Conservation (phyloP, 371 early-diverging fungal species). For the Rhizomucor pusillus region DNA sequence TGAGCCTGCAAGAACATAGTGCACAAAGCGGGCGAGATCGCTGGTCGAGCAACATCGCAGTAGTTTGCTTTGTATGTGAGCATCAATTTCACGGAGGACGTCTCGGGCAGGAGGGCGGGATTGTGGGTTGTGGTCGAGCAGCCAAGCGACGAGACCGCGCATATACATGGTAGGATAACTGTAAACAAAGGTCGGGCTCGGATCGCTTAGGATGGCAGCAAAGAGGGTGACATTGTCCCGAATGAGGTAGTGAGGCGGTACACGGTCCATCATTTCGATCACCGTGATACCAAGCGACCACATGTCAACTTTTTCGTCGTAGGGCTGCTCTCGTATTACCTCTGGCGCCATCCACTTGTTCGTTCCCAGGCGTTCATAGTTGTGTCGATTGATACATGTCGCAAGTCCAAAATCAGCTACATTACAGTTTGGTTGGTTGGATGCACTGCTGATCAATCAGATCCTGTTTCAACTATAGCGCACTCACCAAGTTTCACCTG, state of each 20-base stretch:
- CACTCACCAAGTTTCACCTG: constrained; percentile 97
- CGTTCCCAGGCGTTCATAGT: constrained; percentile 92
- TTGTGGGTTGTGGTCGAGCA: constrained; percentile 39
- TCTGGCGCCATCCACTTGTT: constrained; percentile 96
- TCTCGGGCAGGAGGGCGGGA: constrained; percentile 42
- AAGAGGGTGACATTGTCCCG: constrained; percentile 47
- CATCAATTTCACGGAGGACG: constrained; percentile 31
- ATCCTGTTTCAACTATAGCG: too few relatives aligned
- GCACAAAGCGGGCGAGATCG: too few relatives aligned
- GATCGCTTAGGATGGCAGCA: constrained; percentile 37
- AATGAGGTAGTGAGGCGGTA: constrained; percentile 49
- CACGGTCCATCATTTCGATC: constrained; percentile 53
- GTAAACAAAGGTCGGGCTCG: constrained; percentile 49
- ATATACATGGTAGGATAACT: constrained; percentile 52
- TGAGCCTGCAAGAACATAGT: too few relatives aligned
- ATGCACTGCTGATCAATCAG: too few relatives aligned
- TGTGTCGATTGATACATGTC: constrained; percentile 39
- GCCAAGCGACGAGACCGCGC: constrained; percentile 53
- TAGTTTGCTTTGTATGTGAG: constrained; percentile 37
- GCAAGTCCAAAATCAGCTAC: constrained; percentile 47
- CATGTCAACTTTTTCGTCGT: constrained; percentile 88
- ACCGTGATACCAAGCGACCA: constrained; percentile 94
- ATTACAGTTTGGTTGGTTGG: too few relatives aligned
- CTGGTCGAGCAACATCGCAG: too few relatives aligned
- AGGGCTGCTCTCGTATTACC: constrained; percentile 91